Base-by-base conservation (phyloP, 2,329 filamentous ascomycete species). In the Alternaria tenuissima region DNA sequence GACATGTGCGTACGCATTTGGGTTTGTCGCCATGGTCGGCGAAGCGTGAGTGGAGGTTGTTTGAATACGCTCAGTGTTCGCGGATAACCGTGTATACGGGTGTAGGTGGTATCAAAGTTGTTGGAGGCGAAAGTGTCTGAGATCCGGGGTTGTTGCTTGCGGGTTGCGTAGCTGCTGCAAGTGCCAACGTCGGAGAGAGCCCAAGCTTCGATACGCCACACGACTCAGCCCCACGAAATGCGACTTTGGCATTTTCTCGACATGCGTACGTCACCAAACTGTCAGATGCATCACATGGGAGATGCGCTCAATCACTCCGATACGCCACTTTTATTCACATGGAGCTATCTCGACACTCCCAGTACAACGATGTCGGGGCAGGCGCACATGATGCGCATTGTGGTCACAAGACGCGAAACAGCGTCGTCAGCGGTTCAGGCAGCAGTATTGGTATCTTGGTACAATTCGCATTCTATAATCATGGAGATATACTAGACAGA, bases 1-100 rank as follows among this genome's bases (percentile, higher is more conserved):
- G 51, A 63, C 62, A 64, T 68, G 59, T 57, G 72, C 77, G 46
- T 74, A 80, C 78, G 78, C 77, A 75, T 77, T 77, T 60, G 78
- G 77, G 65, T 77, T 79, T 59, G 74, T 71, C 73, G 77, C 75
- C 78, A 79, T 80, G 67, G 61, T 68, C 57, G 76, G 75, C 76
- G 67, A 61, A 44, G 51, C 36, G 47, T 51, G 22, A 30, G 36
- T 42, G 46, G 49, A 38, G 24, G 43, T 54, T 55, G 48, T 60
- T 58, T 30, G 54, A 52, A 38, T 55, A 58, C 49, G 28, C 43
- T 36, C 32, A 32, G 43, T 53, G 30, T 32, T 36, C 41, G 58
- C 43, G 52, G 20, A 9, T 20, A 26, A 42, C 55, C 41, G 53
- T 47, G 59, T 41, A 36, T 43, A 36, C 36, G 62, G 46, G 57